These are phyloP conservation scores for Dorcoceras hygrometricum DNA, from an alignment of 257 asterid species.

Conservation along the genomic window DNA sequence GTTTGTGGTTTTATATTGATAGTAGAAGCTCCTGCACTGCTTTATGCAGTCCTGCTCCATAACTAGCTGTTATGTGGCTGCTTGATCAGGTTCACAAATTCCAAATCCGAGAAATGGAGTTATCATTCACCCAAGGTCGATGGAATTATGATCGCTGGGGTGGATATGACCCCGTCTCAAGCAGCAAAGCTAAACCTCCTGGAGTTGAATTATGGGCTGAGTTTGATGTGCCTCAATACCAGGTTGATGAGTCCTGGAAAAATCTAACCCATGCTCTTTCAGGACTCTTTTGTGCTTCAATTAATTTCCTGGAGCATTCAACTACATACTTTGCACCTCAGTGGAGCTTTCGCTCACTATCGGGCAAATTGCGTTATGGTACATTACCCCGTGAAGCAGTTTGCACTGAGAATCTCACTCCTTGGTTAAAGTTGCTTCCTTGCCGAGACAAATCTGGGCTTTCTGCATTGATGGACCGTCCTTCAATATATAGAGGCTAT, in stretches of 20 bases:
- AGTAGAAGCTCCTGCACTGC: neutral
- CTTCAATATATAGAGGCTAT: slow-evolving; percentile 75
- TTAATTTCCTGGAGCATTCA: slow-evolving; percentile 89
- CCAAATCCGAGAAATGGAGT: slow-evolving; percentile 81
- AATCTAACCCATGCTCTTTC: slow-evolving; percentile 94
- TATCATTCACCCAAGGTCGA: slow-evolving; percentile 96
- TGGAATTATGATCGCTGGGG: slow-evolving; percentile 99
- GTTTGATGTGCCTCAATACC: slow-evolving; percentile 74
- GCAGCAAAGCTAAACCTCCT: slow-evolving; percentile 90
- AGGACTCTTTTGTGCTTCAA: slow-evolving; percentile 98
- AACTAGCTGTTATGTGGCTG: slow-evolving; percentile 18
- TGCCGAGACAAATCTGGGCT: slow-evolving; percentile 95
- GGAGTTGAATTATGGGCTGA: slow-evolving; percentile 98
- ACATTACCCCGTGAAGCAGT: slow-evolving; percentile 99
- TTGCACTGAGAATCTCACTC: slow-evolving; percentile 98
- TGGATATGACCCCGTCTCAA: slow-evolving; percentile 82
- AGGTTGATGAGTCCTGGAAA: slow-evolving; percentile 87
- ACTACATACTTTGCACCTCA: slow-evolving; percentile 73
- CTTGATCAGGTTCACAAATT: slow-evolving; percentile 75
- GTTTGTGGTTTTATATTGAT: neutral
- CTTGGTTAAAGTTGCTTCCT: slow-evolving; percentile 98
- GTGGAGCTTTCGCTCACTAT: slow-evolving; percentile 64
- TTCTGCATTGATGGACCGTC: slow-evolving; percentile 86
- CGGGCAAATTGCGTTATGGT: slow-evolving; percentile 74
- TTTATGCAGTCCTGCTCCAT: slow-evolving; percentile 14